These are phyloP conservation scores for Dioscorea zingiberensis DNA, from an alignment of 106 monocot species.

Conservation along the genomic window DNA sequence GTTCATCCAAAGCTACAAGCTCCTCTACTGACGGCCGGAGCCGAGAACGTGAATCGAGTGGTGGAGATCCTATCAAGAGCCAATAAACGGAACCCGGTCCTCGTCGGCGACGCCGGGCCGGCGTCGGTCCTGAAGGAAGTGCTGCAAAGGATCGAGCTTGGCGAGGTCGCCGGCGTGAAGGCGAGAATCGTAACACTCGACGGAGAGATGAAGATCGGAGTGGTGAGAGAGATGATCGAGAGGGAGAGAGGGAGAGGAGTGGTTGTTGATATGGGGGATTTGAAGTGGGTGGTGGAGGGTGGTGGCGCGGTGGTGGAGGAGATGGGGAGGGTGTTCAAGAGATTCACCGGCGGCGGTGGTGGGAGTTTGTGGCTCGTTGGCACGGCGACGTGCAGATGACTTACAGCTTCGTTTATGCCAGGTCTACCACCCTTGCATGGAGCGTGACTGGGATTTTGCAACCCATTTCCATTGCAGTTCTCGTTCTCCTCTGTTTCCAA, in stretches of 20 bases:
- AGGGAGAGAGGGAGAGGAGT: constrained; percentile 18
- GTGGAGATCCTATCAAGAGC: constrained; percentile 41
- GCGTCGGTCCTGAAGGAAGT: constrained; percentile 34
- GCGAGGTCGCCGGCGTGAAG: not conserved
- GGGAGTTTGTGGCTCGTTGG: constrained; percentile 58
- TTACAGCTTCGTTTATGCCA: constrained; percentile 84
- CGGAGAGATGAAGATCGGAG: constrained; percentile 16
- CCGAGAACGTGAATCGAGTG: constrained; percentile 29
- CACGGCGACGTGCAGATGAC: constrained; percentile 75
- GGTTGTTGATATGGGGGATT: constrained; percentile 72
- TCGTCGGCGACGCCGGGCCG: constrained; percentile 64
- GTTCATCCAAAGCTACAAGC: constrained; percentile 12
- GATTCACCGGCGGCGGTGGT: constrained; percentile 21
- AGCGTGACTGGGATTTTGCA: constrained; percentile 84
- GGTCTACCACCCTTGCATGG: constrained; percentile 74
- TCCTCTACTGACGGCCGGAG: no score
- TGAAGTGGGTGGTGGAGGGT: constrained; percentile 78
- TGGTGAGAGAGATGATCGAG: constrained; percentile 28
- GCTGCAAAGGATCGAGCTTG: constrained; percentile 26
- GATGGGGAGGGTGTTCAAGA: constrained; percentile 31
- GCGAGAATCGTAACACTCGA: no score
- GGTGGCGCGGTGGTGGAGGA: constrained; percentile 46
- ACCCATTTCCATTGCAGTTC: constrained; percentile 64
- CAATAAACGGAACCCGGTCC: constrained; percentile 62
- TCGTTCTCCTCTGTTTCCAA: constrained; percentile 31